Base-by-base conservation (phyloP, 106 monocot species). In the Xerophyta viscosa region DNA sequence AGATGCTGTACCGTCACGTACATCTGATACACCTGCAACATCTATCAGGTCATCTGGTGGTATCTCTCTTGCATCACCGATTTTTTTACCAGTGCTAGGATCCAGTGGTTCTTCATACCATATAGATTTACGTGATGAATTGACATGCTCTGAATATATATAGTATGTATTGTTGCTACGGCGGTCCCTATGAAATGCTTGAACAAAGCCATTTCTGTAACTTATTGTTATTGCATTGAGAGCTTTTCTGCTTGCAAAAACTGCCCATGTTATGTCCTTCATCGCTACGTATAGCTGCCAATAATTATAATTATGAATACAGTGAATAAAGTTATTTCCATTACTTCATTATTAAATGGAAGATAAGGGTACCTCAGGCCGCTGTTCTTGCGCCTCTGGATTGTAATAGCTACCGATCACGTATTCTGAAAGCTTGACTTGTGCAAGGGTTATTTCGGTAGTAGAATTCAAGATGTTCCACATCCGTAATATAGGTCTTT, bases 391-490 rank as follows among this genome's bases (percentile, higher is more conserved):
- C 9, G 46, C 24, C 17, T 36, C 24, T 52, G 64, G 65, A 4
- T 44, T 31, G 6, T 74, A 64, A 46, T 74, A 57, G 12, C 60
- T 64, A 37, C 59, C 54, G 14, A 79, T 79, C 20, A 74, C 73
- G 46, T 74, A 79, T 52, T 79, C 79, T 37, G 74, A 69, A 36
- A 79, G 69, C 33, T 79, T 69, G 29, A 79, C 74, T 55, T 79
- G 79, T 24, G 79, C 79, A 29, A 60, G 47, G 0, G 73, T 69
- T 33, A 79, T 74, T 59, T 79, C 79, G 17, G 69, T 64, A 9
- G 79, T 79, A 31, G 79, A 79, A 37, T 79, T 79, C 51, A 79
- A 51, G 14, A 79, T 74, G 46, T 74, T 73, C 79, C 79, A 79
- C 79, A 79, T 70, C 30, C 74, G 45, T 47, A 77, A n/a, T 52